Percentiles rank a stretch among this genome's conserved stretches.
Conservation (phyloP, 2,329 filamentous ascomycete species). For the Sphaerostilbella broomeana region DNA sequence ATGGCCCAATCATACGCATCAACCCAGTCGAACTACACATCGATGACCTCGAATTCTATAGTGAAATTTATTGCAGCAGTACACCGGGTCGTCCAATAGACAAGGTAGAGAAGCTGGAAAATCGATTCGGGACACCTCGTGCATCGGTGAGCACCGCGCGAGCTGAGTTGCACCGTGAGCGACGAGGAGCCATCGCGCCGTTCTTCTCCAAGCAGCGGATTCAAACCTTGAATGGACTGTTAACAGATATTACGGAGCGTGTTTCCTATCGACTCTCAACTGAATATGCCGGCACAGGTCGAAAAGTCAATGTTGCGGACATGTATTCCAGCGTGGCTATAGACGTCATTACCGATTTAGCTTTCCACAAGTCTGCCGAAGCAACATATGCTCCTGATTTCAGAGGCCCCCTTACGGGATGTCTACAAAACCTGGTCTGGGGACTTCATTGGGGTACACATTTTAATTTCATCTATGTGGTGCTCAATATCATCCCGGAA, state of each 20-base stretch:
- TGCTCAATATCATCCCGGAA: conserved; percentile 1
- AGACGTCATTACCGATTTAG: background rate
- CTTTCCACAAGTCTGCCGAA: background rate
- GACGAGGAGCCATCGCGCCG: background rate
- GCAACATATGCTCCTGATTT: background rate
- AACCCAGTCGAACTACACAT: conserved; percentile 8
- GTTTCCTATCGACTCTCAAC: background rate
- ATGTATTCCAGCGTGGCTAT: background rate
- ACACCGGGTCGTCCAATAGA: background rate
- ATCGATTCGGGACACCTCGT: background rate
- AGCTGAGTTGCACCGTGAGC: background rate
- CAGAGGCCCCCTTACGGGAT: background rate
- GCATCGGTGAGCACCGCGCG: background rate
- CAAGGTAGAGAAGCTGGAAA: background rate
- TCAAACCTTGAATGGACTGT: background rate
- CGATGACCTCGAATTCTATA: conserved; percentile 3
- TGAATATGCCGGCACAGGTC: background rate
- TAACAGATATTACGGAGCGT: background rate
- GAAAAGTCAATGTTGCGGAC: background rate
- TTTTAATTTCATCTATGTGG: background rate
- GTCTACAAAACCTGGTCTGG: background rate
- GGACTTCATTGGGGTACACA: background rate
- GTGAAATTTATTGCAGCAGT: conserved; percentile 2
- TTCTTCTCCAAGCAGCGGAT: conserved; percentile 3
- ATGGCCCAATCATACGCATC: conserved; percentile 12